These are phyloP conservation scores for Discostella stelligeroides DNA, from an alignment of 108 stramenopile genomes.

Conservation along the genomic window DNA sequence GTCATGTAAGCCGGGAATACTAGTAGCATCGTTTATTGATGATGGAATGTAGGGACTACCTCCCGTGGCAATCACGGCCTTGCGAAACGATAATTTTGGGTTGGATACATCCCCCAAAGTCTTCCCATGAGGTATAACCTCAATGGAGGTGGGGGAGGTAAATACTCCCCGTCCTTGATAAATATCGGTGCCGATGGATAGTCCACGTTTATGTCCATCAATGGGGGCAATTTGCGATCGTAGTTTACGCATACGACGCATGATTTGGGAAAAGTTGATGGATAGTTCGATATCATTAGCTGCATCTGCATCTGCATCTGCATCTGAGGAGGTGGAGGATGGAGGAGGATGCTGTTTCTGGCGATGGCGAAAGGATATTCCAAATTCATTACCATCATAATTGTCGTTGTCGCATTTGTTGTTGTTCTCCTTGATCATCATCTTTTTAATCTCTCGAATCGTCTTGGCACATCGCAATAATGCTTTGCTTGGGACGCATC, in stretches of 20 bases:
- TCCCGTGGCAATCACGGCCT: conserved; percentile 93
- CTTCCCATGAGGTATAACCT: conserved; percentile 62
- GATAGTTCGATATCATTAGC: conserved; percentile 41
- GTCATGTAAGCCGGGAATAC: conserved; percentile 70
- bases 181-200: conserved; percentile 64
- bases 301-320: neutral
- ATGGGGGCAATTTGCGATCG: conserved; percentile 79
- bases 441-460: conserved; percentile 70
- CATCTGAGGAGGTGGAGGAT: neutral
- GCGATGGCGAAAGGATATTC: conserved; percentile 45
- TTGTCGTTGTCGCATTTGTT: no score
- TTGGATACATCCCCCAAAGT: conserved; percentile 33
- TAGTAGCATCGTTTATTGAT: no score
- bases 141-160: conserved; percentile 64
- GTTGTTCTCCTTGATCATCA: no score
- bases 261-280: conserved; percentile 86
- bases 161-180: conserved; percentile 77
- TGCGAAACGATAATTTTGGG: conserved; percentile 66
- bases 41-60: conserved; percentile 77
- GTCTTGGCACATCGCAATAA: conserved; percentile 81
- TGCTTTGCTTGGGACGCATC: conserved; percentile 96
- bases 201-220: conserved; percentile 83
- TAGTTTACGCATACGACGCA: conserved; percentile 68
- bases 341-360: neutral
- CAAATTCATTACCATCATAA: conserved; percentile 80